Percentiles rank a stretch among this genome's conserved stretches.
phyloP scores from a whole-genome alignment of 1,139 yeast genomes.

The Suhomyces choctaworum region DNA sequence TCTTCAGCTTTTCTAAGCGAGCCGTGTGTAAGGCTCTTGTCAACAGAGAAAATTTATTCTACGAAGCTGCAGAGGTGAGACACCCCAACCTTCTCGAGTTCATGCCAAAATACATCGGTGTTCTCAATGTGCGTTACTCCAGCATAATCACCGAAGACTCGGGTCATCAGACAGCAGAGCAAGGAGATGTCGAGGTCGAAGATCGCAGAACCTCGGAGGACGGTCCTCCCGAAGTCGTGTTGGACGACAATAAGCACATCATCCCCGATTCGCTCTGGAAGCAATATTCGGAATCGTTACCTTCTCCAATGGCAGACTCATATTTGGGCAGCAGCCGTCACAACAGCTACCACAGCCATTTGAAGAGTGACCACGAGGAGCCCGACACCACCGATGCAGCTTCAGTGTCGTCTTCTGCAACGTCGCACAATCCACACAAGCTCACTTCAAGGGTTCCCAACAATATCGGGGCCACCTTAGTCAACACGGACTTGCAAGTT shows the following conservation, averaged over 20 bases:
- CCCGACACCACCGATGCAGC: neutral
- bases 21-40: conserved; percentile 96
- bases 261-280: conserved; percentile 77
- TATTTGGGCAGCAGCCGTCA: conserved; percentile 12
- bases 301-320: conserved; percentile 36
- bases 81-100: conserved; percentile 77
- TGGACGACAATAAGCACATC: conserved; percentile 87
- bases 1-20: conserved; percentile 82
- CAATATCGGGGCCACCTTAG: conserved; percentile 34
- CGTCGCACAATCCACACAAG: conserved; percentile 3
- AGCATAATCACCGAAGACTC: conserved; percentile 40
- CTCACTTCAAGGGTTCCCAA: conserved; percentile 4
- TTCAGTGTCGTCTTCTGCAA: conserved; percentile 5
- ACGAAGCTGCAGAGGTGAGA: conserved; percentile 77
- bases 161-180: neutral
- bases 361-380: conserved; percentile 4
- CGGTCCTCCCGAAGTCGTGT: conserved; percentile 66
- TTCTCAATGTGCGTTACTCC: conserved; percentile 81
- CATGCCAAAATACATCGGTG: conserved; percentile 95
- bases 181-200: conserved; percentile 24
- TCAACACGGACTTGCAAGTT: conserved; percentile 42
- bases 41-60: conserved; percentile 86
- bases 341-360: conserved; percentile 8
- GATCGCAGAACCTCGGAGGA: conserved; percentile 24
- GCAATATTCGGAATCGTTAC: conserved; percentile 59